Conservation (phyloP, 306 rosid species). For the Trichosanthes cucumerina region DNA sequence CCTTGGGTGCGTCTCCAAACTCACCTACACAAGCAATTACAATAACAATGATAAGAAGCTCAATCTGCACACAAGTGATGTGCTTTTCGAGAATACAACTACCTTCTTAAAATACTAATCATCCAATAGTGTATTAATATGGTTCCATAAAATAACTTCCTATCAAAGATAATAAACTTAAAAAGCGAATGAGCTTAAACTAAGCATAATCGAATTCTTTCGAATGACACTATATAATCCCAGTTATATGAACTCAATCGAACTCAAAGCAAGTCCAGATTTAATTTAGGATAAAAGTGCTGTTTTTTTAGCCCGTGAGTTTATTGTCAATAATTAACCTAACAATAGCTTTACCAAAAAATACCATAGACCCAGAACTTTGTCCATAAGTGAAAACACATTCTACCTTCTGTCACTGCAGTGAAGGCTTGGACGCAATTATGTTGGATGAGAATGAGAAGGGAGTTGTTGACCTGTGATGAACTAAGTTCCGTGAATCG, state of each 20-base stretch:
- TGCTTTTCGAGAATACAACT: not conserved
- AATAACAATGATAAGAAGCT: not conserved
- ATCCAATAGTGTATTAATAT: not conserved
- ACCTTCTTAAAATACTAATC: not conserved
- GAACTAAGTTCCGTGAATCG: slow-evolving; percentile 52
- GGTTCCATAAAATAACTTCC: not conserved
- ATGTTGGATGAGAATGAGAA: slow-evolving; percentile 80
- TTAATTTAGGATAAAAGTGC: not conserved
- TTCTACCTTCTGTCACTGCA: slow-evolving; percentile 17
- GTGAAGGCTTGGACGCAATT: slow-evolving; percentile 70
- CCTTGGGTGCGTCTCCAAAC: slow-evolving; percentile 23
- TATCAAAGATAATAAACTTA: not conserved
- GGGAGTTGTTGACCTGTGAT: slow-evolving; percentile 60
- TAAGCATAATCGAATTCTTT: not conserved
- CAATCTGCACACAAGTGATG: not conserved
- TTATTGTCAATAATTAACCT: not conserved
- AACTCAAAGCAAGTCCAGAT: not conserved
- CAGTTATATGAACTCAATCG: not conserved
- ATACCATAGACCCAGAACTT: not conserved
- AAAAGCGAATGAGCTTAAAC: not conserved
- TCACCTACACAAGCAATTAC: slow-evolving; percentile 24
- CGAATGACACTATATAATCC: not conserved
- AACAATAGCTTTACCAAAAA: not conserved
- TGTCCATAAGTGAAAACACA: not conserved
- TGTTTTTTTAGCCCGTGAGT: not conserved